Evolutionary conservation across 176 grass and related monocot species (phyloP), one percentile per base, ranked within the genome.

Genomic region (Rhipidocladum racemiflorum): DNA sequence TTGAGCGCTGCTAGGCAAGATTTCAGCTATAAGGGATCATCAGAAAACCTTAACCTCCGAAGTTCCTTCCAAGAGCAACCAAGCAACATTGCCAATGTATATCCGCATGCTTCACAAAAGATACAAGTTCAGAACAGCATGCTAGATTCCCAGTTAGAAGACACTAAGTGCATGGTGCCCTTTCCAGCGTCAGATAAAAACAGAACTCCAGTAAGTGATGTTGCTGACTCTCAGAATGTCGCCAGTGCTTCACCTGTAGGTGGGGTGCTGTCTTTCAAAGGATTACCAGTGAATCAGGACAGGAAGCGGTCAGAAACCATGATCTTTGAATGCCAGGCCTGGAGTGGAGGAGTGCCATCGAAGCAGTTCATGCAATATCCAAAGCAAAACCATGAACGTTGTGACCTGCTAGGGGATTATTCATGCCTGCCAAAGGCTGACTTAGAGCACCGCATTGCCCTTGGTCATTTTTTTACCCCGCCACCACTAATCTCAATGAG

Each of bases 301-400:
- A 87, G 78, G 12, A 95, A 88, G 77, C 35, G 69, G 7, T 87
- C 87, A 14, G 91, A 93, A 54, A 88, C 89, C 10, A 83, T 86
- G 81, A 90, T 78, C 14, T 67, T 87, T 61, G 90, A 88, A 78
- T 85, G 88, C 61, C 84, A 90, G 71, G 65, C 80, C 48, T 89
- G 84, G 87, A 84, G 24, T 18, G 85, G 81, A 70, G 81, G 87
- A 17, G 45, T 74, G 57, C 85, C 92, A 75, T 45, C 86, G 13
- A 79, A 91, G 80, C 92, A 95, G 78, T 91, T 93, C 63, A 93
- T 93, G 91, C 92, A 99, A 70, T 93, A 93, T 40, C 92, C 90
- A 67, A 90, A 91, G 66, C 94, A 91, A 65, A 91, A 94, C 87
- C 84, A 83, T 84, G 88, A 91, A 73, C 81, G 85, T 11, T 92